These are phyloP conservation scores for Pyrenophora seminiperda DNA, from an alignment of 2,329 filamentous ascomycete genomes.

Conservation along the genomic window DNA sequence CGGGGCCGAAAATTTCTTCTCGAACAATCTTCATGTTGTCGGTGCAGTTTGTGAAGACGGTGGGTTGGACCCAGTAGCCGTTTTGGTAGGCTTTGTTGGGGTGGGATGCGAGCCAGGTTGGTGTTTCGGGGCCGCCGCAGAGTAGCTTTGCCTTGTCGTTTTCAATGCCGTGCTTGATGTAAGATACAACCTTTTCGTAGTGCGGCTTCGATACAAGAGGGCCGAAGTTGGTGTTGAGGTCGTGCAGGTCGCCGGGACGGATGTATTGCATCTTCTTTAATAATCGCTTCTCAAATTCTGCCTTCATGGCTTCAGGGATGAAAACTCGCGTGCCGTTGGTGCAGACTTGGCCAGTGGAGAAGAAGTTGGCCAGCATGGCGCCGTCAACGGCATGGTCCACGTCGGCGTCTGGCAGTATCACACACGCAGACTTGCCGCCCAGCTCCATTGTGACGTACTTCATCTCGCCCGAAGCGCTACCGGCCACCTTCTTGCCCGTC, in stretches of 20 bases:
- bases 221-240: slow-evolving; percentile 78
- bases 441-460: slow-evolving; percentile 94
- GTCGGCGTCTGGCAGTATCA: slow-evolving; percentile 80
- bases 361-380: slow-evolving; percentile 94
- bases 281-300: slow-evolving; percentile 70
- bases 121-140: slow-evolving; percentile 69
- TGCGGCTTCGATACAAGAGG: slow-evolving; percentile 78
- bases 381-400: slow-evolving; percentile 82
- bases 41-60: slow-evolving; percentile 83
- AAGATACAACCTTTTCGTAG: slow-evolving; percentile 75
- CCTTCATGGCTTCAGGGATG: slow-evolving; percentile 69
- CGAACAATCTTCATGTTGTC: slow-evolving; percentile 78
- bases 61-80: slow-evolving; percentile 86
- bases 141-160: slow-evolving; percentile 75
- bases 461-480: slow-evolving; percentile 75
- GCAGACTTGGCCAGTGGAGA: slow-evolving; percentile 88
- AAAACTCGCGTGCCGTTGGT: slow-evolving; percentile 92
- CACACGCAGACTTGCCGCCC: slow-evolving; percentile 81
- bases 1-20: slow-evolving; percentile 89
- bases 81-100: slow-evolving; percentile 52
- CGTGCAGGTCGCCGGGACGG: slow-evolving; percentile 74
- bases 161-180: slow-evolving; percentile 76
- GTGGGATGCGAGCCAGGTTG: slow-evolving; percentile 53
- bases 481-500: slow-evolving; percentile 82
- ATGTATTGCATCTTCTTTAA: slow-evolving; percentile 72